A percentile compares a stretch with the other conserved stretches of the same genome.
These are phyloP conservation scores for Clarireedia paspali DNA, from an alignment of 2,329 filamentous ascomycete genomes.

Conservation along the genomic window DNA sequence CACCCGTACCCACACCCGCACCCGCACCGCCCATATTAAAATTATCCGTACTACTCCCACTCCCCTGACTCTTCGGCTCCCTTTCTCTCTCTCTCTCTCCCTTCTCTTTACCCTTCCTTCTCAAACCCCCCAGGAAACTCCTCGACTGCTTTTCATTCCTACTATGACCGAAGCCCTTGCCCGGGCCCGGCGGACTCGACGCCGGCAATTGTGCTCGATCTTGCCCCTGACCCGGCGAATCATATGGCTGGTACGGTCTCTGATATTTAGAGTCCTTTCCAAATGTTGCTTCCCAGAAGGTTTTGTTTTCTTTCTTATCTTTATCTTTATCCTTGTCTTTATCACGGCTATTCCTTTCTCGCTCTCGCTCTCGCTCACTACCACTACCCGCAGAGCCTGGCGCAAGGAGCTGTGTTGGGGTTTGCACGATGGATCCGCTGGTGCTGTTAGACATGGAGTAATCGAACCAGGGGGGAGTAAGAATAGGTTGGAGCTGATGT, in stretches of 20 bases:
- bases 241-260: constrained; percentile 11
- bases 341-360: too few relatives aligned
- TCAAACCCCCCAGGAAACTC: constrained; percentile 25
- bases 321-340: not conserved
- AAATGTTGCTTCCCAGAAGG: constrained; percentile 29
- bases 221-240: constrained; percentile 2
- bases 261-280: constrained; percentile 24
- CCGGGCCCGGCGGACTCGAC: constrained; percentile 22
- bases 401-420: not conserved
- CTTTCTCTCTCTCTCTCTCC: not conserved
- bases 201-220: not conserved
- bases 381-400: constrained; percentile 22
- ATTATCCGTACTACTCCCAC: constrained; percentile 4
- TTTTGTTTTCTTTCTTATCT: constrained; percentile 24
- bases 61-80: constrained; percentile 7
- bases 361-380: constrained; percentile 9
- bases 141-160: constrained; percentile 23
- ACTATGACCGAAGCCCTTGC: constrained; percentile 18
- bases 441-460: constrained; percentile 4
- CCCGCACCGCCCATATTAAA: too few relatives aligned
- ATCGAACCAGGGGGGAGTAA: constrained; percentile 15
- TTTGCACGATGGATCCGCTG: not conserved
- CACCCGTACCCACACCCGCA: not conserved
- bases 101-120: constrained; percentile 15
- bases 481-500: constrained; percentile 5